phyloP scores from a whole-genome alignment of 176 grass and related monocot species.

The Tillandsia leiboldiana region DNA sequence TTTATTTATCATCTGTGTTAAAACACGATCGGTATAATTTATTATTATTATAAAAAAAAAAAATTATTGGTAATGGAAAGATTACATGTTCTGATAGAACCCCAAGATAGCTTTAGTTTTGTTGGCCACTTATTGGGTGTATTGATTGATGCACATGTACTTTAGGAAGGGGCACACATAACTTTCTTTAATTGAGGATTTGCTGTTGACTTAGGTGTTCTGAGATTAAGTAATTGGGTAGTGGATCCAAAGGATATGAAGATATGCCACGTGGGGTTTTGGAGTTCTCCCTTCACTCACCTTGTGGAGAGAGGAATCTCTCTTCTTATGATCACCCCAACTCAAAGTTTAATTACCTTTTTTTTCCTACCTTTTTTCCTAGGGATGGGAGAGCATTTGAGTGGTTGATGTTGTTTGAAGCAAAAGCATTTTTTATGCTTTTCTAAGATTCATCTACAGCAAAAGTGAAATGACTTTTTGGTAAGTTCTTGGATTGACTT shows the following conservation, averaged over 20 bases:
- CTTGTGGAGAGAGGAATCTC: constrained; percentile 23
- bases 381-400: too few relatives aligned
- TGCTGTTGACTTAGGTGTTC: neutral
- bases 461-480: too few relatives aligned
- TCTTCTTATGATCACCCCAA: neutral
- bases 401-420: too few relatives aligned
- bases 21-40: too few relatives aligned
- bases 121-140: neutral
- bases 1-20: too few relatives aligned
- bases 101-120: neutral
- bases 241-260: constrained; percentile 13
- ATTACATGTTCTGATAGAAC: neutral
- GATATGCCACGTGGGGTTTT: constrained; percentile 31
- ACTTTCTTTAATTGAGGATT: neutral
- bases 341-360: neutral
- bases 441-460: too few relatives aligned
- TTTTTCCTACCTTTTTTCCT: too few relatives aligned
- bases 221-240: constrained; percentile 19
- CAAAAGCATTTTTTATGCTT: too few relatives aligned
- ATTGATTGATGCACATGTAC: neutral
- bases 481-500: too few relatives aligned
- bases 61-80: neutral
- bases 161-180: neutral
- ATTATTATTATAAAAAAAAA: too few relatives aligned
- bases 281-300: constrained; percentile 15